A percentile compares a stretch with the other conserved stretches of the same genome.
phyloP scores from a whole-genome alignment of 2,329 filamentous ascomycete genomes.

The Pleomassaria siparia region DNA sequence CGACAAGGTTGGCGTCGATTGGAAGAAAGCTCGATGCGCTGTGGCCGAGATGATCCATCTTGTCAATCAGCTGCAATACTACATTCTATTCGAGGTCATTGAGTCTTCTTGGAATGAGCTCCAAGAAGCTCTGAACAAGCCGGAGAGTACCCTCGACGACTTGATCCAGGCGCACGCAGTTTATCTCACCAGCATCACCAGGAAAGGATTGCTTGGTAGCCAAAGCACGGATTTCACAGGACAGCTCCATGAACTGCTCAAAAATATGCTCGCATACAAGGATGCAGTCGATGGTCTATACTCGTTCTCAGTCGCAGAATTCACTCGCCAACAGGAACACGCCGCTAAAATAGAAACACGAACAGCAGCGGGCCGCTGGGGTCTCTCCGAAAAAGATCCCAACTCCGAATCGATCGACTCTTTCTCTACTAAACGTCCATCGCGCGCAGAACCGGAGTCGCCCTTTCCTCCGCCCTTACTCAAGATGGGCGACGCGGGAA shows the following conservation, averaged over 20 bases:
- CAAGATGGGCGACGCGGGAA: conserved; percentile 35
- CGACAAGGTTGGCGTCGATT: conserved; percentile 72
- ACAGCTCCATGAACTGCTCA: conserved; percentile 89
- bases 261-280: conserved; percentile 90
- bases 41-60: conserved; percentile 99
- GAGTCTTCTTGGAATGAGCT: conserved; percentile 93
- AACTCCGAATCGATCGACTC: conserved; percentile 23
- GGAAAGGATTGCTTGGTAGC: conserved; percentile 89
- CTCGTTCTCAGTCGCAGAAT: conserved; percentile 92
- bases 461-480: conserved; percentile 48
- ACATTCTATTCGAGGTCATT: conserved; percentile 98
- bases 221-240: conserved; percentile 73
- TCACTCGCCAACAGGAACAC: conserved; percentile 84
- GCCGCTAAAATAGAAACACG: conserved; percentile 70
- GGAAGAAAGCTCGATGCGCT: conserved; percentile 85
- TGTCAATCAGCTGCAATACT: conserved; percentile 94
- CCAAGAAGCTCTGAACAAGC: conserved; percentile 77
- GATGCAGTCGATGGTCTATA: conserved; percentile 93
- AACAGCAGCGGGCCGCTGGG: conserved; percentile 66
- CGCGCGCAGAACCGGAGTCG: conserved; percentile 39
- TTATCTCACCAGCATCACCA: conserved; percentile 91
- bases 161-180: conserved; percentile 87
- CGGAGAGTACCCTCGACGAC: conserved; percentile 90
- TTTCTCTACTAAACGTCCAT: conserved; percentile 23
- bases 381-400: conserved; percentile 56